Evolutionary conservation across 371 early-diverging fungal genomes (phyloP).

Genomic region (Mortierella sp.): DNA sequence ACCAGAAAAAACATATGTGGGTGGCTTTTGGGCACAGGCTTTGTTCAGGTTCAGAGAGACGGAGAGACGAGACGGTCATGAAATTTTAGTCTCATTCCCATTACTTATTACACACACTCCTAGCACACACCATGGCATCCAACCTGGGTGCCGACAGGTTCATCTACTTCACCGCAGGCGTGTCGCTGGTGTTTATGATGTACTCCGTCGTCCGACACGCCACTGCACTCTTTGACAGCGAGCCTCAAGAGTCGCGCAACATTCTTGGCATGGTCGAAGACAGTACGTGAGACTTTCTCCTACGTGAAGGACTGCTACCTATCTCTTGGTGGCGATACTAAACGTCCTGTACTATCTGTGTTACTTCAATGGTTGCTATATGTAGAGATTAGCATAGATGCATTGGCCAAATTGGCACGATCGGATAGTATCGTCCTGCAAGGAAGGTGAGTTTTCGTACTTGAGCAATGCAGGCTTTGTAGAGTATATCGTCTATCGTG

Average conservation of each 20-base stretch:
- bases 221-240: constrained; percentile 60
- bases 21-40: not conserved
- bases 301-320: not conserved
- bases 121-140: constrained; percentile 25
- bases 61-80: not conserved
- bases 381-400: constrained; percentile 66
- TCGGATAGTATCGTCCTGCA: constrained; percentile 77
- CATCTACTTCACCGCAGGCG: constrained; percentile 64
- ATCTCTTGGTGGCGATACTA: not conserved
- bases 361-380: constrained; percentile 1
- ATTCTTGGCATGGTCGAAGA: constrained; percentile 65
- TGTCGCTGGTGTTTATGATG: constrained; percentile 67
- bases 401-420: constrained; percentile 72
- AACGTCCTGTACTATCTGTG: not conserved
- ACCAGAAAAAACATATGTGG: not conserved
- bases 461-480: not conserved
- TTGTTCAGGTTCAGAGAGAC: not conserved
- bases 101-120: not conserved
- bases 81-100: not conserved
- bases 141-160: constrained; percentile 50
- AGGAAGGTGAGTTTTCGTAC: constrained; percentile 64
- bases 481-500: not conserved
- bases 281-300: constrained; percentile 51
- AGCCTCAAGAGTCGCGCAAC: constrained; percentile 47
- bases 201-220: constrained; percentile 73